Evolutionary conservation across 148 eudicot species (phyloP), one percentile per base, ranked within the genome.

Genomic region (Amaranthus palmeri): DNA sequence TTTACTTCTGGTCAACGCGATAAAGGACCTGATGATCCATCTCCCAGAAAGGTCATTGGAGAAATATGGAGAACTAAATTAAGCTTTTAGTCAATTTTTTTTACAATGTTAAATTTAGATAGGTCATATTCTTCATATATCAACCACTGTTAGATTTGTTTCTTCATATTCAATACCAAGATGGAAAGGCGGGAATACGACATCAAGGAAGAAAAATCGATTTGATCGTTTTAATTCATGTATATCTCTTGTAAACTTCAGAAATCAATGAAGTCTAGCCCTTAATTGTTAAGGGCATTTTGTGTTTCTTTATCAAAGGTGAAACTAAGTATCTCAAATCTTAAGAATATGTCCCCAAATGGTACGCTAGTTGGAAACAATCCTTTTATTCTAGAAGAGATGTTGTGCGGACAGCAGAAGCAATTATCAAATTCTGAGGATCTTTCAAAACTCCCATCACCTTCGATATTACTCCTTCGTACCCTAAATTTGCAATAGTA

Each of bases 1-100:
- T 96, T 96, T 83, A 90, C 93, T 9, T 92, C 97, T 5, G 99
- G 99, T 50, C 96, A 96, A 79, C 84, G 97, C 61, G 99, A 96
- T 79, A 90, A 69, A 85, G 92, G 99, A 15, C 96, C 96, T 7
- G 90, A 88, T 76, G 88, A 96, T 84, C 99, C 97, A 36, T 52
- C 89, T 12, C 99, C 97, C 18, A 90, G 54, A 69, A 96, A 96
- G 86, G 97, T 96, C 74, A 71, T 92, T 50, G 97, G 96, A 46
- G 96, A 96, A 68, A 81, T 90, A 89, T 92, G 97, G 97, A 90
- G 97, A 85, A 90, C 97, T n/a, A 90, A 88, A 70, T 77, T 92
- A 77, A 81, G 79, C 71, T 86, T 93, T 72, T 80, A 80, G 76
- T 56, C 47, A 7, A 57, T 64, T 50, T 11, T 17, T 44, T 56